These are phyloP conservation scores for Thermothelomyces thermophilus DNA, from an alignment of 2,329 filamentous ascomycete genomes.

Conservation along the genomic window DNA sequence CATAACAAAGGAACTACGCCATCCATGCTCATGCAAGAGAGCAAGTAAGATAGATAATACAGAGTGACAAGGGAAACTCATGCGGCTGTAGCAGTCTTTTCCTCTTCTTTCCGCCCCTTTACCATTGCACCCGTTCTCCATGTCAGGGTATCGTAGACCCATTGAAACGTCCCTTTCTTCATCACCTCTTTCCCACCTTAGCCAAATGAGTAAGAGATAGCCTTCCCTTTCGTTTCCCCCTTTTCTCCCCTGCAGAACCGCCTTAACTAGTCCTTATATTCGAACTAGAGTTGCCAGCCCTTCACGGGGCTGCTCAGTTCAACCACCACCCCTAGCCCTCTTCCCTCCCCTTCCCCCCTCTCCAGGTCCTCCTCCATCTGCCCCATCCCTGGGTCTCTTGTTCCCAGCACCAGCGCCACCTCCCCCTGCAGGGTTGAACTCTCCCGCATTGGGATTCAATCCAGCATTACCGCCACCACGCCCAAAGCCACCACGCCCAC, in stretches of 20 bases:
- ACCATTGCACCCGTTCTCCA: neutral
- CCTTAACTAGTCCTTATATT: no score
- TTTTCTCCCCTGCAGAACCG: no score
- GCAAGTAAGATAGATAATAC: neutral
- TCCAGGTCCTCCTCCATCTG: conserved; percentile 16
- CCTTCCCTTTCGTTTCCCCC: no score
- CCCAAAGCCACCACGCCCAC: conserved; percentile 20
- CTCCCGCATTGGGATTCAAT: conserved; percentile 22
- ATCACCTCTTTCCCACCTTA: no score
- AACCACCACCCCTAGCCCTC: conserved; percentile 21
- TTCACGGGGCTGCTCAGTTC: neutral
- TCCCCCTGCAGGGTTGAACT: conserved; percentile 19
- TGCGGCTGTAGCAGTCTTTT: conserved; percentile 2
- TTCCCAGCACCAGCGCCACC: conserved; percentile 17
- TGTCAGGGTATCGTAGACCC: neutral
- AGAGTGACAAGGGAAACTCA: neutral
- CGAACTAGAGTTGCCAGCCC: no score
- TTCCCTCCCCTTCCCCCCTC: conserved; percentile 18
- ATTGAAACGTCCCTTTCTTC: no score
- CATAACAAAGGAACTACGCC: conserved; percentile 2
- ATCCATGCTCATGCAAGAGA: neutral
- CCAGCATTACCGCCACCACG: conserved; percentile 16
- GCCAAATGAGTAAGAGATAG: no score
- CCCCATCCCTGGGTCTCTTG: conserved; percentile 23
- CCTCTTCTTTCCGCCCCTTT: neutral